These are phyloP conservation scores for Geoglossum cookeanum DNA, from an alignment of 2,329 filamentous ascomycete genomes.

Conservation along the genomic window DNA sequence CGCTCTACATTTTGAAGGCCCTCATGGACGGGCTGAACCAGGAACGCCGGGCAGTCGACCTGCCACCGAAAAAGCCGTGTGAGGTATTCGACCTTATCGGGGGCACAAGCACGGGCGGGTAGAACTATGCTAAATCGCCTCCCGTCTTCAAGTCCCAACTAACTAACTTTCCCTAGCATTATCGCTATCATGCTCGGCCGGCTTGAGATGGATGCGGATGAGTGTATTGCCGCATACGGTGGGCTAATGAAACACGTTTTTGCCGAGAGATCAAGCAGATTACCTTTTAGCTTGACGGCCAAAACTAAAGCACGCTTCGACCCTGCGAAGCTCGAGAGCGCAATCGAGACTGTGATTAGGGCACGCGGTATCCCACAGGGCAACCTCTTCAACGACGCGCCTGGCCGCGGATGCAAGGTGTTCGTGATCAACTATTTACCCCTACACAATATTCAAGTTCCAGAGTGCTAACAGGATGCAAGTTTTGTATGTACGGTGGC, in stretches of 20 bases:
- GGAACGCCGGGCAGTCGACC: not conserved
- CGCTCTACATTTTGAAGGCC: slow-evolving; percentile 8
- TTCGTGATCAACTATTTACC: slow-evolving; percentile 1
- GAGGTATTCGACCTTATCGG: slow-evolving; percentile 5
- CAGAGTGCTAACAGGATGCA: slow-evolving; percentile 8
- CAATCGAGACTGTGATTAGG: slow-evolving; percentile 12
- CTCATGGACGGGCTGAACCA: slow-evolving; percentile 6
- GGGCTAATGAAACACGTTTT: slow-evolving; percentile 7
- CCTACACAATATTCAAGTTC: not conserved
- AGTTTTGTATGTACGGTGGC: slow-evolving; percentile 12
- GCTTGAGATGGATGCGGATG: slow-evolving; percentile 9
- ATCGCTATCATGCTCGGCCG: slow-evolving; percentile 12
- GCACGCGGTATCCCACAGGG: not conserved
- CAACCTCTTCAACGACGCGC: not conserved
- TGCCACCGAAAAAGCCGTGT: not conserved
- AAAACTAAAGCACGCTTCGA: slow-evolving; percentile 15
- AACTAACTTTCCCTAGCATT: slow-evolving; percentile 5
- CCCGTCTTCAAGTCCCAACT: not conserved
- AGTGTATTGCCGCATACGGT: slow-evolving; percentile 17
- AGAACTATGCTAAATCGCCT: no score
- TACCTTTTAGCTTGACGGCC: slow-evolving; percentile 10
- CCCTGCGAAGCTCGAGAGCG: slow-evolving; percentile 12
- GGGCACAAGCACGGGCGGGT: slow-evolving; percentile 6
- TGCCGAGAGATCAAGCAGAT: not conserved
- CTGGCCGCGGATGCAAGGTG: not conserved